Conservation (phyloP, 225 moss, liverwort and hornwort genomes). For the Sphagnum contortum region DNA sequence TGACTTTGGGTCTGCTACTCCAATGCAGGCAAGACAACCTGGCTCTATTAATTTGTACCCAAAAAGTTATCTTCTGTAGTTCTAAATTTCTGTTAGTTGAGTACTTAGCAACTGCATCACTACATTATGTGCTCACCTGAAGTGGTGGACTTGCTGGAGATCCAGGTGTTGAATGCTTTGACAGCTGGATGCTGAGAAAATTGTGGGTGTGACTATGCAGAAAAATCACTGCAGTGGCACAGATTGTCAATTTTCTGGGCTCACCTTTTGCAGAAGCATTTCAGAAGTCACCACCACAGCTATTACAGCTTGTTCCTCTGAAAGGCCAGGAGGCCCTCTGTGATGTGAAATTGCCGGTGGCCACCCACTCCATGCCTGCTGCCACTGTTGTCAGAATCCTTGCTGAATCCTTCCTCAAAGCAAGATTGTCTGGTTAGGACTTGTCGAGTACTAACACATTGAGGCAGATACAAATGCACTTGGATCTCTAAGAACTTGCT, state of each 20-base stretch:
- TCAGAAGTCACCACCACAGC: constrained; percentile 55
- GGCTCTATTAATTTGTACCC: no score
- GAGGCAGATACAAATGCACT: no score
- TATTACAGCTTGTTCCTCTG: constrained; percentile 87
- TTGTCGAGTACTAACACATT: no score
- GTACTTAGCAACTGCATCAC: no score
- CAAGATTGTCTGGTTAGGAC: no score
- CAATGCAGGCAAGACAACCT: constrained; percentile 65
- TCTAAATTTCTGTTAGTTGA: no score
- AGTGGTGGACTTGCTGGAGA: no score
- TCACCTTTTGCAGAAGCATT: constrained; percentile 71
- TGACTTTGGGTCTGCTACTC: constrained; percentile 38
- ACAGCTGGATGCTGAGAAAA: constrained; percentile 65
- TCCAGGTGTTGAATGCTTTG: constrained; percentile 57
- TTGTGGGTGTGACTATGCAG: constrained; percentile 71
- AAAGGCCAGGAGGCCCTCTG: constrained; percentile 86
- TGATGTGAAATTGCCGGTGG: constrained; percentile 82
- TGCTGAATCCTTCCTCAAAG: constrained; percentile 93
- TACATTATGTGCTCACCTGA: no score
- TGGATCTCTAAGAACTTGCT: no score
- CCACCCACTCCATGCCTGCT: constrained; percentile 70
- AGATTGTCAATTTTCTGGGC: constrained; percentile 65
- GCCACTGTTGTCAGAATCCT: constrained; percentile 81
- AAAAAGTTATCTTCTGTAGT: no score
- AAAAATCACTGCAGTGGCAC: constrained; percentile 83